These are phyloP conservation scores for Cladosporium oxysporum DNA, from an alignment of 2,329 filamentous ascomycete genomes.

Conservation along the genomic window DNA sequence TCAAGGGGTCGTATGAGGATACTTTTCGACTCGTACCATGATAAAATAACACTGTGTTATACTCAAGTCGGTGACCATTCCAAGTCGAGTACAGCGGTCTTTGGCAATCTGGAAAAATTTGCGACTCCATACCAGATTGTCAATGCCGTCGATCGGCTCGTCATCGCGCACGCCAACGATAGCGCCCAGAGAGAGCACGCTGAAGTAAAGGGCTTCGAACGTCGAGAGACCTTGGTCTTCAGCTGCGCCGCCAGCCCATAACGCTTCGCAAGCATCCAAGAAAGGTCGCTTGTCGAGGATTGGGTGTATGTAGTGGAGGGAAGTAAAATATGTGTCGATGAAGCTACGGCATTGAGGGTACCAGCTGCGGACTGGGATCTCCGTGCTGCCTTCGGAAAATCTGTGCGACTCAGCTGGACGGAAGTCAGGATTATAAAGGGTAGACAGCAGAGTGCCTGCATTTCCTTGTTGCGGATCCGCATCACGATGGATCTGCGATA, in stretches of 20 bases:
- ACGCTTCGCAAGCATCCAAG: neutral
- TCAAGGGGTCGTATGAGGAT: neutral
- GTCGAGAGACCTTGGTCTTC: neutral
- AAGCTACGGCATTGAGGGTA: neutral
- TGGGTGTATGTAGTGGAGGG: neutral
- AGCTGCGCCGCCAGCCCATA: neutral
- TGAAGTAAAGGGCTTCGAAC: constrained; percentile 1
- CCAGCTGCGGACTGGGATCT: neutral
- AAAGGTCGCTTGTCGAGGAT: constrained; percentile 1
- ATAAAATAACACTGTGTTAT: constrained; percentile 7
- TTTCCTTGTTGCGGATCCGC: neutral
- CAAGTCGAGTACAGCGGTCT: neutral
- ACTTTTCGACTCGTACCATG: neutral
- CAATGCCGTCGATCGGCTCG: neutral
- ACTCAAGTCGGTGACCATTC: neutral
- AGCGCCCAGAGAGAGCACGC: neutral
- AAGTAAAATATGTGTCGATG: neutral
- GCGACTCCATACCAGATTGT: neutral
- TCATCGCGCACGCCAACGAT: neutral
- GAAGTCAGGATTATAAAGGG: neutral
- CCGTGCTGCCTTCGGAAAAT: neutral
- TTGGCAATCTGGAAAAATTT: constrained; percentile 1
- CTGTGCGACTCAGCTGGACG: neutral
- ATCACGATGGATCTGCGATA: neutral
- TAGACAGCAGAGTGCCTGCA: neutral